Evolutionary conservation across 208 protist species (phyloP).

Genomic region (Trypanosoma brucei): DNA sequence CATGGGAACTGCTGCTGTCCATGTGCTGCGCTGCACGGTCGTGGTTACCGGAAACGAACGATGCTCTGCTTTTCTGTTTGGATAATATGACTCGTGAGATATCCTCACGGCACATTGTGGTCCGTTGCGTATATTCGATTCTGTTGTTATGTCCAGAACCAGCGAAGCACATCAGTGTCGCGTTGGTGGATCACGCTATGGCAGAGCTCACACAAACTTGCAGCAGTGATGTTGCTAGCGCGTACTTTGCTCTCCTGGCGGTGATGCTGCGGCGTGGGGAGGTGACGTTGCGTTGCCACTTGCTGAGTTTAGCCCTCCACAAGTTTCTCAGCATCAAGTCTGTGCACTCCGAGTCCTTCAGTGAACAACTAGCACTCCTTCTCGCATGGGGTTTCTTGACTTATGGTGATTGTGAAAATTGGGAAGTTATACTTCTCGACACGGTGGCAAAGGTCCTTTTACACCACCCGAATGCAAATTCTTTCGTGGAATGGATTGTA

Average conservation of each 20-base stretch:
- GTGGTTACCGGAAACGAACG: conserved; percentile 11
- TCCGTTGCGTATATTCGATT: conserved; percentile 42
- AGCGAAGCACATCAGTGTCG: conserved; percentile 14
- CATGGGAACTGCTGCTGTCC: conserved; percentile 69
- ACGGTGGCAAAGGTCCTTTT: not conserved
- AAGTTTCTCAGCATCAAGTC: conserved; percentile 20
- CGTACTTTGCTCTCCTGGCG: conserved; percentile 27
- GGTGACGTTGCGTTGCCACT: conserved; percentile 15
- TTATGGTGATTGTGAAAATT: not conserved
- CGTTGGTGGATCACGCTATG: conserved; percentile 29
- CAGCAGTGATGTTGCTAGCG: conserved; percentile 24
- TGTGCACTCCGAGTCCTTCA: conserved; percentile 36
- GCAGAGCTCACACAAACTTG: conserved; percentile 25
- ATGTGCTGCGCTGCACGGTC: conserved; percentile 34
- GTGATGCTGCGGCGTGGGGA: conserved; percentile 25
- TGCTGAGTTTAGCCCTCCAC: conserved; percentile 20
- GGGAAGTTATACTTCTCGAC: not conserved
- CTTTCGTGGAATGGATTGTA: conserved; percentile 52
- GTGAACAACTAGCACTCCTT: conserved; percentile 18
- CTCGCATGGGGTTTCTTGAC: conserved; percentile 10
- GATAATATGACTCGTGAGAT: conserved; percentile 58
- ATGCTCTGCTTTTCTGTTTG: conserved; percentile 42
- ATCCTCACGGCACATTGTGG: conserved; percentile 31
- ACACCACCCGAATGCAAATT: conserved; percentile 5
- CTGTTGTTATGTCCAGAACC: conserved; percentile 36